A percentile compares a stretch with the other conserved stretches of the same genome.
phyloP scores from a whole-genome alignment of 805 yeast species.

The Barnettozyma botsteinii region DNA sequence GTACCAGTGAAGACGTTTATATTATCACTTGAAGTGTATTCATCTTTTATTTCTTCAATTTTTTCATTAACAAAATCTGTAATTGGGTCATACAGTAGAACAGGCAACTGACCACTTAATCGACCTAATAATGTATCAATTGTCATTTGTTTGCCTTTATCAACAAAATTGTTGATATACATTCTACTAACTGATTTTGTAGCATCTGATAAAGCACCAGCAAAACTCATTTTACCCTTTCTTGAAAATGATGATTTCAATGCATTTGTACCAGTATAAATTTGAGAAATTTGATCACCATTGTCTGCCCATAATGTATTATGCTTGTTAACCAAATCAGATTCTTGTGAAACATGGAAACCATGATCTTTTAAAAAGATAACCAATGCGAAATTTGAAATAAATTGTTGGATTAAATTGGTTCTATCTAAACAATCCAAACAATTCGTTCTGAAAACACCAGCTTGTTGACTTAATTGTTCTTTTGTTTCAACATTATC shows the following conservation, averaged over 20 bases:
- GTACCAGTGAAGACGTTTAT: slow-evolving; percentile 77
- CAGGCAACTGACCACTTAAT: slow-evolving; percentile 63
- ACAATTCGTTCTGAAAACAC: slow-evolving; percentile 90
- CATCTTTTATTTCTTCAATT: slow-evolving; percentile 35
- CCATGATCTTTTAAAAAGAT: slow-evolving; percentile 41
- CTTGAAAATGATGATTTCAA: slow-evolving; percentile 90
- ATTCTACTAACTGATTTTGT: slow-evolving; percentile 92
- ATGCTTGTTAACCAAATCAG: slow-evolving; percentile 65
- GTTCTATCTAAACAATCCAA: slow-evolving; percentile 94
- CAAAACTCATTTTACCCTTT: slow-evolving; percentile 92
- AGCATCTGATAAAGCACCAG: slow-evolving; percentile 96
- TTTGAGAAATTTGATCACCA: slow-evolving; percentile 93
- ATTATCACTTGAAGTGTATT: slow-evolving; percentile 53
- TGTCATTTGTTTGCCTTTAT: slow-evolving; percentile 82
- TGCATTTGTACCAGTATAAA: slow-evolving; percentile 97
- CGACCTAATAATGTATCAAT: slow-evolving; percentile 85
- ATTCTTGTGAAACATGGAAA: slow-evolving; percentile 31
- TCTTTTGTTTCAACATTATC: slow-evolving; percentile 54
- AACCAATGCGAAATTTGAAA: slow-evolving; percentile 68
- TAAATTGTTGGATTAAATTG: slow-evolving; percentile 78
- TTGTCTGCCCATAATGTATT: slow-evolving; percentile 96
- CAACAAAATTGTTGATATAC: slow-evolving; percentile 94
- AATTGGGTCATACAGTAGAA: slow-evolving; percentile 79
- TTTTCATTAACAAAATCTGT: slow-evolving; percentile 75
- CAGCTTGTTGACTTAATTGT: slow-evolving; percentile 71